Evolutionary conservation across 352 stramenopile genomes (phyloP).

Genomic region (Stephanocyclus meneghinianus): DNA sequence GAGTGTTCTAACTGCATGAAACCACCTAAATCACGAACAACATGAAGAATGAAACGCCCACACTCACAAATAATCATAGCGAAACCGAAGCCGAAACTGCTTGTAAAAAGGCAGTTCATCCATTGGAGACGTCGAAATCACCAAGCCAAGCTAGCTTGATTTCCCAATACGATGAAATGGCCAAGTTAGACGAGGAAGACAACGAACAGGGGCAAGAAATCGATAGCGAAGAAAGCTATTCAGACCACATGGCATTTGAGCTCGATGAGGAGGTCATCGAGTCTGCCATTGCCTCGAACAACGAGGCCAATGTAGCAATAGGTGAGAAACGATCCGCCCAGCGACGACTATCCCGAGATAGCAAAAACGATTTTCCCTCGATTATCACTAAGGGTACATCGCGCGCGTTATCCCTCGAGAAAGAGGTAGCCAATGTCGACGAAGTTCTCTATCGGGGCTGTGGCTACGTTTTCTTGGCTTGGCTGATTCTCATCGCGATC

Average conservation of each 20-base stretch:
- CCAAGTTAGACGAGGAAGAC: neutral
- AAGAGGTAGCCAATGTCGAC: slow-evolving; percentile 32
- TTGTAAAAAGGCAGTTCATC: no score
- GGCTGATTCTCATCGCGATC: slow-evolving; percentile 26
- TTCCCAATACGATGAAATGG: neutral
- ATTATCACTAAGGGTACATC: neutral
- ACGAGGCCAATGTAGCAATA: neutral
- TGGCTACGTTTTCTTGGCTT: slow-evolving; percentile 2
- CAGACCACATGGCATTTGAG: neutral
- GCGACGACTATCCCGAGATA: no score
- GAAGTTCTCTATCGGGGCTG: slow-evolving; percentile 20
- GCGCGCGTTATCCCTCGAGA: slow-evolving; percentile 25
- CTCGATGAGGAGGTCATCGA: neutral
- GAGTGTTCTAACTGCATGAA: no score
- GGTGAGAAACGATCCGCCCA: neutral
- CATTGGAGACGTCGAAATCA: no score
- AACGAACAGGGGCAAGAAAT: neutral
- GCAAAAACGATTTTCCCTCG: neutral
- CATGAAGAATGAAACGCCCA: no score
- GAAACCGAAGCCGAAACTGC: no score
- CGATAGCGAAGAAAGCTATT: neutral
- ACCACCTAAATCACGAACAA: no score
- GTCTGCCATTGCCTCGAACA: no score
- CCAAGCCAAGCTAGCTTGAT: no score
- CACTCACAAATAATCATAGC: no score